Base-by-base conservation (phyloP, 139 green algal species). In the Raphidocelis subcapitata region DNA sequence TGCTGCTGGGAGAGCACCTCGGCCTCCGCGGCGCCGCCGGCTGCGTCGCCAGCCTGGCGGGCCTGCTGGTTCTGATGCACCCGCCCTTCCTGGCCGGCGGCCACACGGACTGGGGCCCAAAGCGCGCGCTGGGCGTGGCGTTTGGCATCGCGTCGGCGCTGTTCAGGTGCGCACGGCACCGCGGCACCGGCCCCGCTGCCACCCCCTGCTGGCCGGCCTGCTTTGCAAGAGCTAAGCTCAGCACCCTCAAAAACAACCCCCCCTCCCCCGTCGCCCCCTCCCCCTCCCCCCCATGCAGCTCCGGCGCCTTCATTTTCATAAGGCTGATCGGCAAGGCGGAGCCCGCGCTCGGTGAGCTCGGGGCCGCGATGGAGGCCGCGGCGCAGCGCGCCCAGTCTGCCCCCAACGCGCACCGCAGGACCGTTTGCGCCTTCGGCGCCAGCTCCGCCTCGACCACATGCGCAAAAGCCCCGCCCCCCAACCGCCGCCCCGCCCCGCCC, bases 231-330 rank as follows among this genome's bases (percentile, higher is more conserved):
- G n/a, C n/a, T n/a, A n/a, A n/a, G n/a, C n/a, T n/a, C n/a, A n/a
- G n/a, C n/a, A n/a, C n/a, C n/a, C n/a, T n/a, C n/a, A n/a, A n/a
- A n/a, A n/a, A n/a, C n/a, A n/a, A n/a, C n/a, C n/a, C n/a, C n/a
- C n/a, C n/a, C n/a, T n/a, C n/a, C n/a, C n/a, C n/a, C n/a, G n/a
- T n/a, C 41, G 8, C 41, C 41, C 41, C 41, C 41, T 12, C 41
- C 41, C 41, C 8, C 41, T 49, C 12, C 8, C 41, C 41, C 41
- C 12, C 41, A 49, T 12, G 41, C 41, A 65, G 62, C 1, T 63
- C 83, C 8, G 83, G 71, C 18, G 79, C 80, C 29, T 88, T 88
- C 72, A 80, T 88, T 20, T 70, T 41, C 32, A 88, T 88, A n/a
- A 62, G 83, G 35, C 64, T 77, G 29, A 65, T 82, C 28, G 80